These are phyloP conservation scores for Pseudogymnoascus sp. DNA, from an alignment of 2,329 filamentous ascomycete species.

Conservation along the genomic window DNA sequence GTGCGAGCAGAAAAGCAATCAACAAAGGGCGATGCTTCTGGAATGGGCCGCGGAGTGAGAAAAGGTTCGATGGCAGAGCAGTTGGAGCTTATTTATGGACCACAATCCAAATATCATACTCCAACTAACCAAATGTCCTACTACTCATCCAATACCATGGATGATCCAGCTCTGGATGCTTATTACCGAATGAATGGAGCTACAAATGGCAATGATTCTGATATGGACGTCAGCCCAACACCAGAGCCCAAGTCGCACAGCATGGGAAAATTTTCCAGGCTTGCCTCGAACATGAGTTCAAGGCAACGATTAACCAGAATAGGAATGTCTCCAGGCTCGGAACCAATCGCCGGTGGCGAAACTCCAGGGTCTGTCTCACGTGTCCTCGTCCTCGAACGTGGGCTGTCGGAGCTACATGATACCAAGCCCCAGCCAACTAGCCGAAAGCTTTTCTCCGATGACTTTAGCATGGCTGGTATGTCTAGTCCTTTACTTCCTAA, in stretches of 20 bases:
- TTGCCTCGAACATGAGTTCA: background rate
- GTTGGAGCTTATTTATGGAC: background rate
- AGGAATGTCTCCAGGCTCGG: background rate
- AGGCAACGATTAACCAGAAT: background rate
- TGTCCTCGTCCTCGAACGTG: background rate
- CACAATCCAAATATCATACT: background rate
- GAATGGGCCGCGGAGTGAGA: background rate
- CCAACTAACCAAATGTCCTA: background rate
- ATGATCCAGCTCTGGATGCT: background rate
- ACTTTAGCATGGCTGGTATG: background rate
- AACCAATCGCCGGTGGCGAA: background rate
- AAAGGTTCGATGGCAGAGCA: background rate
- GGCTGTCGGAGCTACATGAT: background rate
- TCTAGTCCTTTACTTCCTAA: background rate
- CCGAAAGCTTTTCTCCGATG: background rate
- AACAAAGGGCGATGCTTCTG: background rate
- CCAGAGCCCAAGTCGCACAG: background rate
- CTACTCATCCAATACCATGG: background rate
- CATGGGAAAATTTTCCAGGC: background rate
- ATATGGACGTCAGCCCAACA: background rate
- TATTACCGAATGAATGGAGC: background rate
- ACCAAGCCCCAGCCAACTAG: background rate
- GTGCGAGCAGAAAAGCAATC: background rate
- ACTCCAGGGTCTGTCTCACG: background rate
- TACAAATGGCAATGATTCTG: background rate